A percentile compares a stretch with the other conserved stretches of the same genome.
phyloP scores from a whole-genome alignment of 148 eudicot species.

The Heliamphora exappendiculata region DNA sequence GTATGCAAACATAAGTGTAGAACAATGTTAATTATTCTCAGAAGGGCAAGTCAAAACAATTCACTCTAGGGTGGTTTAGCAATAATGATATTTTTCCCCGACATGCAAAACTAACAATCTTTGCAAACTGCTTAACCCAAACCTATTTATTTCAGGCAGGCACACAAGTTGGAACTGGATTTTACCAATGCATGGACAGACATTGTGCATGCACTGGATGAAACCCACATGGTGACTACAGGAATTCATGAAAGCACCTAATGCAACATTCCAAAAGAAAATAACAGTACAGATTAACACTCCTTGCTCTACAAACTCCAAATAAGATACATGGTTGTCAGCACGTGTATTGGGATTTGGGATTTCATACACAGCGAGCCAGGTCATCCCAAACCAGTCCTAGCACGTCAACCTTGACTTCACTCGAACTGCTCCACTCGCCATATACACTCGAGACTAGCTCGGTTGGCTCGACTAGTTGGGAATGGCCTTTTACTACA shows the following conservation, averaged over 20 bases:
- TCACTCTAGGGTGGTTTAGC: background rate
- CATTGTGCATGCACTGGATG: background rate
- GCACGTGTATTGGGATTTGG: no score
- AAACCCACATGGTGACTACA: background rate
- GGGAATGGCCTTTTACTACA: no score
- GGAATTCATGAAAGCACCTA: background rate
- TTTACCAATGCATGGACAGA: background rate
- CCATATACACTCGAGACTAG: no score
- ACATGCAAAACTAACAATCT: background rate
- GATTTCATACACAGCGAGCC: no score
- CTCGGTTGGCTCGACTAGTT: no score
- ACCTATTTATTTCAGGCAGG: background rate
- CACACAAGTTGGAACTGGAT: background rate
- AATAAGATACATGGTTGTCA: no score
- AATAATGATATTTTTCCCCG: background rate
- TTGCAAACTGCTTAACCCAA: background rate
- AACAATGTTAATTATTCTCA: background rate
- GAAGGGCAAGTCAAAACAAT: background rate
- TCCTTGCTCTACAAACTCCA: background rate
- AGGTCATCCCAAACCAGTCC: no score
- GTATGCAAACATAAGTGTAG: background rate
- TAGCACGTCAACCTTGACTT: no score
- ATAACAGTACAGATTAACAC: background rate
- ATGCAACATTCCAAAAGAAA: background rate
- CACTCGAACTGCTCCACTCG: no score